Base-by-base conservation (phyloP, 306 rosid genomes). In the Pachyrhizus erosus region DNA sequence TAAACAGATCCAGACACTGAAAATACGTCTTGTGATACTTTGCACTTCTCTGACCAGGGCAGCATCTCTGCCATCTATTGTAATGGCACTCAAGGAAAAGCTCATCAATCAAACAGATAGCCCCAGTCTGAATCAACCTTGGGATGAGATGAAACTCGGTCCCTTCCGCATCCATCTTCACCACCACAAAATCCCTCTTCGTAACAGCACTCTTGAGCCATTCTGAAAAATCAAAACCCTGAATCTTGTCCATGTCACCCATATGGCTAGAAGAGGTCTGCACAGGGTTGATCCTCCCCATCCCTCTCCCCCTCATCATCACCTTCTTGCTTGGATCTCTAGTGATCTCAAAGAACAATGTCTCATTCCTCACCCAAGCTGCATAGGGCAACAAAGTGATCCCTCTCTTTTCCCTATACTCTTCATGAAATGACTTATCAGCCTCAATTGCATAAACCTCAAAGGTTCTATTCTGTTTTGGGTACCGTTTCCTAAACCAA, bases 161-260 rank as follows among this genome's bases (percentile, higher is more conserved):
- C 70, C 96, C 93, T 64, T 89, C 93, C 78, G 87, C 91, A 88
- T 91, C 91, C 91, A 91, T 91, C 78, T 87, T 89, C 86, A 89
- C 84, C 29, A 88, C 93, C 86, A 91, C 92, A 7, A 81, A 91
- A 82, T 89, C 96, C 24, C 80, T 85, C 24, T 43, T 33, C 4
- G 81, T 51, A 29, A 84, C 86, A 5, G 73, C 77, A 49, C 70
- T 83, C 42, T 70, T 88, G 40, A 91, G 75, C 93, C 96, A 89
- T 1, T 84, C 73, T 2, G 89, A 88, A 73, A 91, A 87, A 82
- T 91, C 92, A 82, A 87, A 85, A 65, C 92, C 96, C 26, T 27
- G 70, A 33, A 91, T 88, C 87, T 80, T 87, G 14, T 79, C 88
- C 75, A 33, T 84, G 34, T 91, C 88, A 9, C 87, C 85, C 93